phyloP scores from a whole-genome alignment of 371 early-diverging fungal species.

The Apophysomyces sp. region DNA sequence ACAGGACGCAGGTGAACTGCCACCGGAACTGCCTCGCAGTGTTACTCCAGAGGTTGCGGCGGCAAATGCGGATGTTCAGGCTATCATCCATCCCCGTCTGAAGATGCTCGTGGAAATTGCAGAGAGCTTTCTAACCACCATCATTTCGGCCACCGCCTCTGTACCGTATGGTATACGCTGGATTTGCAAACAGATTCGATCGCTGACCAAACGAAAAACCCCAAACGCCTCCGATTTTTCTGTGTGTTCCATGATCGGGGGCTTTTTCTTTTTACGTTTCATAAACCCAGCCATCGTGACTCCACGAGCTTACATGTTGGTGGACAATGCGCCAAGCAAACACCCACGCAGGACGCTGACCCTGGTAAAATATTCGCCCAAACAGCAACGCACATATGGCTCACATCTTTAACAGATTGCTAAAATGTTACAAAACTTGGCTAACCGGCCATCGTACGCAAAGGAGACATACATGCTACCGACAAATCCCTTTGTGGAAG shows the following conservation, averaged over 20 bases:
- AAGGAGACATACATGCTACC: constrained; percentile 91
- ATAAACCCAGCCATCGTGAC: constrained; percentile 97
- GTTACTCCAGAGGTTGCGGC: constrained; percentile 82
- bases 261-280: constrained; percentile 96
- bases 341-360: constrained; percentile 88
- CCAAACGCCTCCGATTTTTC: constrained; percentile 87
- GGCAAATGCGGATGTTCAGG: constrained; percentile 75
- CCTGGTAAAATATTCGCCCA: constrained; percentile 51
- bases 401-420: constrained; percentile 55
- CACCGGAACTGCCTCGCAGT: constrained; percentile 64
- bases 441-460: constrained; percentile 88
- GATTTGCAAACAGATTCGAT: constrained; percentile 97
- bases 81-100: constrained; percentile 81
- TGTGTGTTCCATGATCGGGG: constrained; percentile 94
- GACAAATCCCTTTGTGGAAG: constrained; percentile 83
- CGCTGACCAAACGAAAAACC: constrained; percentile 88
- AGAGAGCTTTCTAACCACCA: constrained; percentile 78
- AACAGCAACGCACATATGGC: not conserved
- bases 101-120: constrained; percentile 85
- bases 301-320: constrained; percentile 91
- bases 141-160: constrained; percentile 74
- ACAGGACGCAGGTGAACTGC: constrained; percentile 53
- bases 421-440: constrained; percentile 90
- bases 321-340: constrained; percentile 80
- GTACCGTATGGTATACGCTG: constrained; percentile 97